These are phyloP conservation scores for Blastocystis sp. DNA, from an alignment of 352 stramenopile genomes.

Conservation along the genomic window DNA sequence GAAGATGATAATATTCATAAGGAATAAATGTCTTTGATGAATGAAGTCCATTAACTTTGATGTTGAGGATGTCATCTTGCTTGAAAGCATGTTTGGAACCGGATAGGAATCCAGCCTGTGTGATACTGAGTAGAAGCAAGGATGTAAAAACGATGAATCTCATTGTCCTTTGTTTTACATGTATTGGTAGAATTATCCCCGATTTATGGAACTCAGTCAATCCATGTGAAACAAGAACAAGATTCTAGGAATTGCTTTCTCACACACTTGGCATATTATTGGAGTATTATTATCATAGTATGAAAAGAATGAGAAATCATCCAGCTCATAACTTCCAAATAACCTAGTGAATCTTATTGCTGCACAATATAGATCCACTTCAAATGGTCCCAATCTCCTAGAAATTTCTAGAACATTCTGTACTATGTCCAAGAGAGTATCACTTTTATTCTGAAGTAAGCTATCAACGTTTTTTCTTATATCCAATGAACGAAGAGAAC, in stretches of 20 bases:
- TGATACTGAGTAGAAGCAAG: neutral
- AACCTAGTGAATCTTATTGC: too few species aligned
- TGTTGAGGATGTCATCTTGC: slow-evolving; percentile 74
- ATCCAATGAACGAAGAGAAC: slow-evolving; percentile 27
- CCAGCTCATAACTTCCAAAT: too few species aligned
- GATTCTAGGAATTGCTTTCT: too few species aligned
- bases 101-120: neutral
- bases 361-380: neutral
- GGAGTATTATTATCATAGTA: too few species aligned
- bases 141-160: neutral
- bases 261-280: too few species aligned
- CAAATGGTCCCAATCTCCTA: neutral
- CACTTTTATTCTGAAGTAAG: neutral
- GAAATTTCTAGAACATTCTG: slow-evolving; percentile 46
- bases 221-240: too few species aligned
- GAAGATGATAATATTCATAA: slow-evolving; percentile 92
- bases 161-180: slow-evolving; percentile 20
- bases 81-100: slow-evolving; percentile 69
- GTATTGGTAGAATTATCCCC: neutral
- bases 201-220: too few species aligned
- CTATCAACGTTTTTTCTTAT: neutral
- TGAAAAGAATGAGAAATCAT: too few species aligned
- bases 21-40: slow-evolving; percentile 87
- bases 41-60: slow-evolving; percentile 87
- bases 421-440: neutral